phyloP scores from a whole-genome alignment of 2,329 filamentous ascomycete species.

The Stachybotrys echinatus region DNA sequence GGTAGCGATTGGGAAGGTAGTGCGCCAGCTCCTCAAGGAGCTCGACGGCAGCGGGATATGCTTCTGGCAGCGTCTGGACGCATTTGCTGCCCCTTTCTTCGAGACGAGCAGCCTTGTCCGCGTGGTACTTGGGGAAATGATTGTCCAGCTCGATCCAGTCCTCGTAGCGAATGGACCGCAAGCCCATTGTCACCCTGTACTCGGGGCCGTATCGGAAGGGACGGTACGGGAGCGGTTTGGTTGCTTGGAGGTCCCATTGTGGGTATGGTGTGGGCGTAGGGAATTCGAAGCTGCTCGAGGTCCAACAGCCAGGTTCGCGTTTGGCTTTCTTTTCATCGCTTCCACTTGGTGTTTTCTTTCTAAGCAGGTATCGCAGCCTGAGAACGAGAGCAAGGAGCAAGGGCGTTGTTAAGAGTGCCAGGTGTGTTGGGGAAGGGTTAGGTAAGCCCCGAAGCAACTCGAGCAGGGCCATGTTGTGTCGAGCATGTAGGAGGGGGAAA shows the following conservation, averaged over 20 bases:
- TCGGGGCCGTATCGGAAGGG: conserved; percentile 74
- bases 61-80: conserved; percentile 63
- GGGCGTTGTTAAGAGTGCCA: not conserved
- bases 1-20: conserved; percentile 73
- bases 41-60: conserved; percentile 67
- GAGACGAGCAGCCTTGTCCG: conserved; percentile 65
- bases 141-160: conserved; percentile 87
- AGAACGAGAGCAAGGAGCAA: not conserved
- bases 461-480: not conserved
- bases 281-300: conserved; percentile 41
- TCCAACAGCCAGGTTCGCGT: not conserved
- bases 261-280: conserved; percentile 58
- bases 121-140: conserved; percentile 67
- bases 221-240: conserved; percentile 70
- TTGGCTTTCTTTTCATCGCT: not conserved
- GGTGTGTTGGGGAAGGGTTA: not conserved
- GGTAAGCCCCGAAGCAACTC: not conserved
- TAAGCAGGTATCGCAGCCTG: not conserved
- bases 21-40: conserved; percentile 66
- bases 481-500: not conserved
- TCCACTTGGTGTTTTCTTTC: not conserved
- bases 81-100: conserved; percentile 61
- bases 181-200: conserved; percentile 72
- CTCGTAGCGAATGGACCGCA: conserved; percentile 63
- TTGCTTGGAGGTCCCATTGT: conserved; percentile 62